phyloP scores from a whole-genome alignment of 2,329 filamentous ascomycete genomes.

The Alternaria alternata region DNA sequence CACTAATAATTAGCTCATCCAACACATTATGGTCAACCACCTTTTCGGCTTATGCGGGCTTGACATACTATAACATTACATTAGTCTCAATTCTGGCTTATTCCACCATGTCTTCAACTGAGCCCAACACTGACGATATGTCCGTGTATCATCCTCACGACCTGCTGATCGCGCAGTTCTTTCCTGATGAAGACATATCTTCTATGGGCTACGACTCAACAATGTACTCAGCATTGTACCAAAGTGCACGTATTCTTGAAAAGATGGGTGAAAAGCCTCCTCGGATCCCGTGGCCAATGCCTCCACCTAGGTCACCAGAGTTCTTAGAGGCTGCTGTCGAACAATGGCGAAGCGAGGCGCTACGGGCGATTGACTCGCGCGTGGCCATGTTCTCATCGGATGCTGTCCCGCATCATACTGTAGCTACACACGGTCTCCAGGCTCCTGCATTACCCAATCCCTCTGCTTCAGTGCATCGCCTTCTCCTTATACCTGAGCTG shows the following conservation, averaged over 20 bases:
- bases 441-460: background rate
- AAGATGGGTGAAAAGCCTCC: background rate
- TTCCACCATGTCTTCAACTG: background rate
- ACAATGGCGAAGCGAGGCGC: background rate
- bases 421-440: background rate
- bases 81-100: background rate
- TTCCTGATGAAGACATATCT: constrained; percentile 1
- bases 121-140: background rate
- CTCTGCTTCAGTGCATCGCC: background rate
- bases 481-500: constrained; percentile 5
- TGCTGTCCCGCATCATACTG: background rate
- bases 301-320: background rate
- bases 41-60: background rate
- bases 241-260: background rate
- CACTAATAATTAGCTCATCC: background rate
- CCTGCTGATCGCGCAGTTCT: background rate
- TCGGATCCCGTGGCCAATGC: background rate
- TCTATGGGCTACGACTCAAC: background rate
- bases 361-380: background rate
- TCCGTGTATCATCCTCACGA: constrained; percentile 5
- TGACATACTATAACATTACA: background rate
- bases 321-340: background rate
- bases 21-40: background rate
- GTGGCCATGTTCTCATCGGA: background rate
- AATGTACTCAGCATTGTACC: background rate